A percentile compares a stretch with the other conserved stretches of the same genome.
phyloP scores from a whole-genome alignment of 768 basidiomycete genomes.

The Pisolithus sp. region DNA sequence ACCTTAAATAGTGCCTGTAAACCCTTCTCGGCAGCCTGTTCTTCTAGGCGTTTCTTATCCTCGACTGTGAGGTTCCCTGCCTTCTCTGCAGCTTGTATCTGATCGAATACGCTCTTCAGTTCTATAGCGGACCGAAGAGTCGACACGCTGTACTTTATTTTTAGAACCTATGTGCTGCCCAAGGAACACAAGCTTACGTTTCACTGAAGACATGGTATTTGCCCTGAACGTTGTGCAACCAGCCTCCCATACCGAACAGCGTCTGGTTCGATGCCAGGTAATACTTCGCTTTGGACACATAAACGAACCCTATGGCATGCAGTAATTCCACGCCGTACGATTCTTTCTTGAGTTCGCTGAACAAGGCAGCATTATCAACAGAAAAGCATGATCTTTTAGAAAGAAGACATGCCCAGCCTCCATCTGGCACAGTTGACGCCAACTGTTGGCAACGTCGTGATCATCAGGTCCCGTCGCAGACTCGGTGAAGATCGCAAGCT shows the following conservation, averaged over 20 bases:
- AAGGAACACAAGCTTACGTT: constrained; percentile 50
- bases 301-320: constrained; percentile 83
- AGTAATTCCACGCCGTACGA: constrained; percentile 84
- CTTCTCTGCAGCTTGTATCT: constrained; percentile 85
- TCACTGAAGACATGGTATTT: constrained; percentile 93
- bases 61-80: constrained; percentile 73
- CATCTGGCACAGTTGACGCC: constrained; percentile 69
- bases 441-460: constrained; percentile 62
- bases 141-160: constrained; percentile 50
- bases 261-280: constrained; percentile 68
- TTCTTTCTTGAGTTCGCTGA: constrained; percentile 75
- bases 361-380: constrained; percentile 2
- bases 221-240: constrained; percentile 88
- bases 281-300: constrained; percentile 76
- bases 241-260: constrained; percentile 79
- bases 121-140: constrained; percentile 84
- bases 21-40: constrained; percentile 91
- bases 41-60: constrained; percentile 77
- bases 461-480: constrained; percentile 68
- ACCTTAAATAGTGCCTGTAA: constrained; percentile 89
- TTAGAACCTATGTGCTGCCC: constrained; percentile 1
- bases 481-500: constrained; percentile 84
- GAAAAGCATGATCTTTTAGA: background rate
- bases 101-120: constrained; percentile 84
- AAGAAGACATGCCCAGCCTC: constrained; percentile 67